Percentiles rank a stretch among this genome's conserved stretches.
phyloP scores from a whole-genome alignment of 2,329 filamentous ascomycete species.

The Bimuria novae-zelandiae region DNA sequence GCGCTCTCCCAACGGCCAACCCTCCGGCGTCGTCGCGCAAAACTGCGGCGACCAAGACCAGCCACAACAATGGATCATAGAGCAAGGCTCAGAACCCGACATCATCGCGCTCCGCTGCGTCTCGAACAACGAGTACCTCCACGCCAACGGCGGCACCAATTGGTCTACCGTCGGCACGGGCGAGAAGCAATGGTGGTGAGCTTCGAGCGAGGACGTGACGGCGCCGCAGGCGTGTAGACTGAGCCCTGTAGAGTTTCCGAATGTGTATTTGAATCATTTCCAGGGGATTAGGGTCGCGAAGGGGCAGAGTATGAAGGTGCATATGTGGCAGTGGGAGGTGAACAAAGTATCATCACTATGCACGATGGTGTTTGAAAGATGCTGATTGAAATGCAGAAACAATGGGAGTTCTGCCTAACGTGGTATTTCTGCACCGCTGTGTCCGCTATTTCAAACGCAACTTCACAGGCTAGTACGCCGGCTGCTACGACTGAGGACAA shows the following conservation, averaged over 20 bases:
- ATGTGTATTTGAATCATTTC: not conserved
- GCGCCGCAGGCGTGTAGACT: not conserved
- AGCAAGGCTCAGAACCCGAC: not conserved
- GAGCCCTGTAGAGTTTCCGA: not conserved
- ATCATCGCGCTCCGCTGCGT: not conserved
- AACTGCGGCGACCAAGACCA: slow-evolving; percentile 1
- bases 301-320: slow-evolving; percentile 1
- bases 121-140: not conserved
- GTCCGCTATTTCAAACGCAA: not conserved
- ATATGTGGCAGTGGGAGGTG: slow-evolving; percentile 3
- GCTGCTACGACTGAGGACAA: not conserved
- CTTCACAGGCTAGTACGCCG: not conserved
- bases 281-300: slow-evolving; percentile 1
- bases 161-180: not conserved
- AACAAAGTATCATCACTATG: not conserved
- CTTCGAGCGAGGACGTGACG: not conserved
- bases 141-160: not conserved
- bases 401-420: not conserved
- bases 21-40: slow-evolving; percentile 1
- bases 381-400: not conserved
- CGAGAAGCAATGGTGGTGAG: not conserved
- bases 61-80: not conserved
- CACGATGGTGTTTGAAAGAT: not conserved
- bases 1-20: not conserved
- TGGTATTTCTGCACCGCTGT: not conserved